Evolutionary conservation across 345 rosid species (phyloP).

Genomic region (Acer campestre): DNA sequence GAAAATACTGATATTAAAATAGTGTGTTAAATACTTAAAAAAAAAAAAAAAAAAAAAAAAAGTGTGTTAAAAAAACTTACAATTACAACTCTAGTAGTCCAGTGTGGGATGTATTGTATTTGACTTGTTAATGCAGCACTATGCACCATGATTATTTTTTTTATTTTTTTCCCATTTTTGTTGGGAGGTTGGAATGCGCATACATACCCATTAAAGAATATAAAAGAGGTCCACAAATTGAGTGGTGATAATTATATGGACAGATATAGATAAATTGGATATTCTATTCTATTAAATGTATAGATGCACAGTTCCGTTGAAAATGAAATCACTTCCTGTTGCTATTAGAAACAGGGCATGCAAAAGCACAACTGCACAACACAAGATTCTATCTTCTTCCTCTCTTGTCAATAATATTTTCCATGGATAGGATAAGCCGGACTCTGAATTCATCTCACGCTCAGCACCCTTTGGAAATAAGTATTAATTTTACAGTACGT

Average conservation of each 20-base stretch:
- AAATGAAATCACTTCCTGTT: not conserved
- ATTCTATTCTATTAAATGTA: not conserved
- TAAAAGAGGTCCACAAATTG: conserved; percentile 19
- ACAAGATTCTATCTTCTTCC: conserved; percentile 5
- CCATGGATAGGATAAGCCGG: conserved; percentile 16
- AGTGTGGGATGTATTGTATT: too few species aligned
- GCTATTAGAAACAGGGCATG: not conserved
- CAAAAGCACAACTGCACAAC: not conserved
- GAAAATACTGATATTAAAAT: too few species aligned
- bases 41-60: too few species aligned
- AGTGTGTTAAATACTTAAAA: too few species aligned
- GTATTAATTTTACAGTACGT: too few species aligned
- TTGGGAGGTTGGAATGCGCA: conserved; percentile 12
- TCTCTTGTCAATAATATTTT: not conserved
- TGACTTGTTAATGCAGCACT: too few species aligned
- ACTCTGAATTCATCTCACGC: not conserved
- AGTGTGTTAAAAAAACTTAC: too few species aligned
- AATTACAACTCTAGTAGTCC: too few species aligned
- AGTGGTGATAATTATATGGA: conserved; percentile 9
- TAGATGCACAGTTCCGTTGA: not conserved
- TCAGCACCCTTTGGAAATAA: not conserved
- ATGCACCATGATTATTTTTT: not conserved
- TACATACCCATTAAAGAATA: conserved; percentile 6
- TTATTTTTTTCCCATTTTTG: conserved; percentile 15
- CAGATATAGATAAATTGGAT: conserved; percentile 2